Conservation (phyloP, 2,329 filamentous ascomycete species). For the Ascochyta fabae region DNA sequence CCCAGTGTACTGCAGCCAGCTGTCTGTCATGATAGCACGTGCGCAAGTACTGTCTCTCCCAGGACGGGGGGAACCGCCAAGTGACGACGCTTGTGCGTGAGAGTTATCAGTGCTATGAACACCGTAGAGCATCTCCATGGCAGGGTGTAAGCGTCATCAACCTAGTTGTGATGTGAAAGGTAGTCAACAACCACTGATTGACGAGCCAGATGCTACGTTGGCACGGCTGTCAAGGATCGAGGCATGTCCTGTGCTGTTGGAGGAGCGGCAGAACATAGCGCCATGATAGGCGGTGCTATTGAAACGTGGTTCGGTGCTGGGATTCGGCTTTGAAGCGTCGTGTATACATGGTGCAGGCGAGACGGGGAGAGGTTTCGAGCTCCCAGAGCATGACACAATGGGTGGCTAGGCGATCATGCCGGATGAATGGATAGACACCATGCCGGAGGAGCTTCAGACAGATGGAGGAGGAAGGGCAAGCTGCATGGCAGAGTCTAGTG, state of each 20-base stretch:
- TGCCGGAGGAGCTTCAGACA: constrained; percentile 2
- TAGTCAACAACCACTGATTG: background rate
- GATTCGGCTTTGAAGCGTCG: background rate
- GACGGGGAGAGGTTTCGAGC: background rate
- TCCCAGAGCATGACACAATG: background rate
- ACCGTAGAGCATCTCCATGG: background rate
- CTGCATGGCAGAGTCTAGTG: too few relatives aligned
- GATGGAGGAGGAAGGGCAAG: background rate
- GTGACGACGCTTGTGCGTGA: background rate
- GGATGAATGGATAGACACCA: background rate
- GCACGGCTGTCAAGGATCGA: too few relatives aligned
- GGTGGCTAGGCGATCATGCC: background rate
- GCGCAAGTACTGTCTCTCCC: background rate
- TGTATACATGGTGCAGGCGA: background rate
- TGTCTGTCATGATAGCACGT: background rate
- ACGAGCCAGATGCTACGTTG: background rate
- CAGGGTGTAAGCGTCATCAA: too few relatives aligned
- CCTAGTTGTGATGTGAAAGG: too few relatives aligned
- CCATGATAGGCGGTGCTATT: background rate
- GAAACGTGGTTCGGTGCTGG: background rate
- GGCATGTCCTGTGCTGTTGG: too few relatives aligned
- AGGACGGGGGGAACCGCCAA: background rate
- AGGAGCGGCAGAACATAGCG: too few relatives aligned
- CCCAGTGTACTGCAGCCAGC: background rate
- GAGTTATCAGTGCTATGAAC: background rate